Evolutionary conservation across 208 protist species (phyloP).

Genomic region (Leishmania arabica): DNA sequence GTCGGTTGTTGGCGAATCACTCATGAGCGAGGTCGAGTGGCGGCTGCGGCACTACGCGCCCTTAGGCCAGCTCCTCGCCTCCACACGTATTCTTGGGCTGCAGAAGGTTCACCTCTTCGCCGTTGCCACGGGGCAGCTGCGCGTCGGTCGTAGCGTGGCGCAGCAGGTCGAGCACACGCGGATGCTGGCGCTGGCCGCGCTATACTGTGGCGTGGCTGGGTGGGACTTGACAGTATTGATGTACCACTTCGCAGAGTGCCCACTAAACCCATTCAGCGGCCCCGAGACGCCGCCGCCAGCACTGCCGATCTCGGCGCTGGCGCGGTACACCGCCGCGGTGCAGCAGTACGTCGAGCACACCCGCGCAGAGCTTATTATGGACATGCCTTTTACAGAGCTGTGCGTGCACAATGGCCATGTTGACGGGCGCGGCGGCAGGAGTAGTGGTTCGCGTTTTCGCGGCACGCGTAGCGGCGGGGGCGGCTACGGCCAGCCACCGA

Average conservation of each 20-base stretch:
- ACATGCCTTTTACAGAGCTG: slow-evolving; percentile 21
- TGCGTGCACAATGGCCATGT: background rate
- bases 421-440: background rate
- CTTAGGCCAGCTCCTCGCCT: slow-evolving; percentile 58
- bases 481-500: background rate
- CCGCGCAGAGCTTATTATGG: slow-evolving; percentile 23
- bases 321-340: slow-evolving; percentile 47
- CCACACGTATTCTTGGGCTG: slow-evolving; percentile 35
- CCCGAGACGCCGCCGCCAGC: slow-evolving; percentile 5
- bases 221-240: slow-evolving; percentile 42
- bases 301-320: slow-evolving; percentile 33
- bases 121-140: slow-evolving; percentile 50
- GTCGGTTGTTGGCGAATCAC: background rate
- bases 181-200: slow-evolving; percentile 39
- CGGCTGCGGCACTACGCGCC: slow-evolving; percentile 55
- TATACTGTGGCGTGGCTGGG: slow-evolving; percentile 42
- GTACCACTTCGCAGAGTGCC: slow-evolving; percentile 55
- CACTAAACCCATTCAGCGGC: slow-evolving; percentile 11
- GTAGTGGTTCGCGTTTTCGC: background rate
- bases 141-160: slow-evolving; percentile 47
- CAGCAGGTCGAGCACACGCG: slow-evolving; percentile 54
- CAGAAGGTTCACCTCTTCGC: slow-evolving; percentile 64
- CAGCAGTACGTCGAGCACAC: slow-evolving; percentile 41
- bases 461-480: slow-evolving; percentile 4
- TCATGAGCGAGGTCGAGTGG: slow-evolving; percentile 51